Base-by-base conservation (phyloP, 202 grass and related monocot genomes). In the Panicum hallii region DNA sequence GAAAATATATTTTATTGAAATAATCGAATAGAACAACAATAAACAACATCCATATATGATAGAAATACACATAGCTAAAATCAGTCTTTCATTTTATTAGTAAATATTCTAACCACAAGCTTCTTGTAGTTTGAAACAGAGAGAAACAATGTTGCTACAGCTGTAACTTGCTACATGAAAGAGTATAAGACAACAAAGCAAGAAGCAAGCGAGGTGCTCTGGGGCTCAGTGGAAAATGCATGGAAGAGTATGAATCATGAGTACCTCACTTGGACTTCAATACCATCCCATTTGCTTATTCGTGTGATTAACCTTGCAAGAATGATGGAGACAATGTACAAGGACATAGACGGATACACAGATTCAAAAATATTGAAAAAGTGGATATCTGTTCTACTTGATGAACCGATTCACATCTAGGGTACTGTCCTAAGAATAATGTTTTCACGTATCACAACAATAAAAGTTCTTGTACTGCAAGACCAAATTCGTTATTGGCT, bases 91-190 rank as follows among this genome's bases (percentile, higher is more conserved):
- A 15, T 23, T 5, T 11, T 74, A 4, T 4, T 11, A 38, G 4
- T 38, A 45, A 17, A 77, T 4, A 62, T 44, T 62, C 55, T 77
- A 45, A 78, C 22, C 4, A 26, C 3, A 44, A 14, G 2, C 30
- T 50, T 15, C 4, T 67, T 62, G 12, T 20, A 84, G 81, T 40
- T 50, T 65, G 82, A 89, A 16, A 74, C 70, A 19, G 43, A 46
- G 4, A 76, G 77, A 36, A 60, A 63, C 7, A 79, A 89, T 70
- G 82, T 77, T 2, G 70, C 77, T 5, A 85, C 77, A 0, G 77
- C 77, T 17, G 52, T 89, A 7, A 49, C 76, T 36, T 81, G 87
- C 70, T 85, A 89, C 42, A 81, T 89, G 87, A 70, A 85, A 46
- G 77, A 89, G 63, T 14, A 77, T 9, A 28, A 69, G 9, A 45